Evolutionary conservation across 805 yeast genomes (phyloP).

Genomic region (Ogataea trehaloabstinens): DNA sequence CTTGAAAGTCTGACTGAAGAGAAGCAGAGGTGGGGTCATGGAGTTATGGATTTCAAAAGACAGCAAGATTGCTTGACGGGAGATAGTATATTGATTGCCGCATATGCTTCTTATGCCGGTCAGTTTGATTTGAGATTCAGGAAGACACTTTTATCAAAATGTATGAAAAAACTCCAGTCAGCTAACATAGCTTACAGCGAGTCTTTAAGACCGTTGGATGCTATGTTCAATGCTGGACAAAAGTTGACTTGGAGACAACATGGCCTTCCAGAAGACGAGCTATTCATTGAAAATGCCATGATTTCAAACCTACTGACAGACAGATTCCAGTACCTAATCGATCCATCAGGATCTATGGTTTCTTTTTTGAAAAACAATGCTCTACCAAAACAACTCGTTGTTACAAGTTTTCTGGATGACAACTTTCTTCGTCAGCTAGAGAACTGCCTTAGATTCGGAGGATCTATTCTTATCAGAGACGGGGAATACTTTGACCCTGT

Average conservation of each 20-base stretch:
- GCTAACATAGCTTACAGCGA: conserved; percentile 40
- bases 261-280: conserved; percentile 57
- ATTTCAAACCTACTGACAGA: conserved; percentile 36
- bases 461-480: conserved; percentile 66
- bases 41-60: conserved; percentile 48
- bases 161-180: conserved; percentile 30
- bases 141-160: conserved; percentile 15
- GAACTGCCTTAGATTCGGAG: conserved; percentile 83
- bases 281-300: conserved; percentile 61
- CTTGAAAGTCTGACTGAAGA: conserved; percentile 66
- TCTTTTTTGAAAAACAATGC: conserved; percentile 37
- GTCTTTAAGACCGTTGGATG: conserved; percentile 33
- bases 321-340: conserved; percentile 61
- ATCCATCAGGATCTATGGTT: conserved; percentile 57
- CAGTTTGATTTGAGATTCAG: conserved; percentile 37
- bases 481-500: conserved; percentile 82
- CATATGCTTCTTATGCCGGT: conserved; percentile 63
- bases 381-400: conserved; percentile 38
- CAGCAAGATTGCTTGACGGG: conserved; percentile 56
- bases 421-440: conserved; percentile 69
- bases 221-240: conserved; percentile 41
- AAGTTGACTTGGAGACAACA: conserved; percentile 48
- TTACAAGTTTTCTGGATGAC: conserved; percentile 71
- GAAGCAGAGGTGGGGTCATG: conserved; percentile 68
- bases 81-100: conserved; percentile 60